phyloP scores from a whole-genome alignment of 2,329 filamentous ascomycete genomes.

The Verticillium isaacii region DNA sequence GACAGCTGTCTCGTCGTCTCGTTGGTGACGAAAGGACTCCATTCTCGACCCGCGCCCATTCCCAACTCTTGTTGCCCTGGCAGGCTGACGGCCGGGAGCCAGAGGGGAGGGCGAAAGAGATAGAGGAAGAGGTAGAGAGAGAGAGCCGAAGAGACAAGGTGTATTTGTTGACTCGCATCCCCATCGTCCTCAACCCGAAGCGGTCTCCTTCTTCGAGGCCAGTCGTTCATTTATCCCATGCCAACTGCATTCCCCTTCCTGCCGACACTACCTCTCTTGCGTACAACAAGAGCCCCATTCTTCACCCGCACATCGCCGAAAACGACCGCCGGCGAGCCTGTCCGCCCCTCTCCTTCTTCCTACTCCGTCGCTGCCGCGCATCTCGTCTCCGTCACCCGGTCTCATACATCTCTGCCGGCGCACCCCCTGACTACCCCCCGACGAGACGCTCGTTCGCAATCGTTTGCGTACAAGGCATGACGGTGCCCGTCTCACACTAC shows the following conservation, averaged over 20 bases:
- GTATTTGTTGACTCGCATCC: conserved; percentile 13
- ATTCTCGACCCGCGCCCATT: not conserved
- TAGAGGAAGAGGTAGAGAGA: conserved; percentile 4
- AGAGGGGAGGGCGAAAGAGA: not conserved
- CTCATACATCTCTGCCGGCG: not conserved
- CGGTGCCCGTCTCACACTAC: conserved; percentile 11
- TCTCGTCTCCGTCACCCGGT: not conserved
- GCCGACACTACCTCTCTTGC: conserved; percentile 2
- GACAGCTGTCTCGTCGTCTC: not conserved
- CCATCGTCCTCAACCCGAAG: conserved; percentile 3
- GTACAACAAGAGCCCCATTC: conserved; percentile 13
- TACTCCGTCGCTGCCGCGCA: conserved; percentile 3
- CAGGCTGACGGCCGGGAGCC: not conserved
- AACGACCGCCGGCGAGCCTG: conserved; percentile 2
- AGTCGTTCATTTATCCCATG: not conserved
- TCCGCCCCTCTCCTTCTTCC: not conserved
- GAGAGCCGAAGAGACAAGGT: conserved; percentile 6
- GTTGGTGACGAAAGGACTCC: not conserved
- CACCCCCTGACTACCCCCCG: not conserved
- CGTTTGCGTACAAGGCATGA: conserved; percentile 11
- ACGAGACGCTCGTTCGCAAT: not conserved
- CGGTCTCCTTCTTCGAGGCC: not conserved
- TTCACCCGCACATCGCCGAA: conserved; percentile 5
- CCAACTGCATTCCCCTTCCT: not conserved
- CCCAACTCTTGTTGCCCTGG: not conserved